These are phyloP conservation scores for Malassezia globosa DNA, from an alignment of 1,284 basidiomycete species.

Conservation along the genomic window DNA sequence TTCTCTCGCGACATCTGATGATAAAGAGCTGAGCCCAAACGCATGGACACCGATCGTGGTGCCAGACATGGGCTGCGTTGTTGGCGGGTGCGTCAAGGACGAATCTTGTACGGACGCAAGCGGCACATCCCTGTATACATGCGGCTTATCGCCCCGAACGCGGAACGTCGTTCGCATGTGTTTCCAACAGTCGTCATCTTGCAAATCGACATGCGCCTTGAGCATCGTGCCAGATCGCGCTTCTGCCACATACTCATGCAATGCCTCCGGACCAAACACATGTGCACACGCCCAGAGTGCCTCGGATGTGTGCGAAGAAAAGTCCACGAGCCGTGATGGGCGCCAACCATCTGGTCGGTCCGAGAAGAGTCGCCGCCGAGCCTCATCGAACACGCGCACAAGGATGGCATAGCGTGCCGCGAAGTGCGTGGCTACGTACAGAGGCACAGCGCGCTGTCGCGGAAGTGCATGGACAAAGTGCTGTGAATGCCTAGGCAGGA, in stretches of 20 bases:
- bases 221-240: constrained; percentile 2
- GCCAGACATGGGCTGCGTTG: no score
- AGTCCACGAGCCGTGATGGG: constrained; percentile 29
- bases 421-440: constrained; percentile 11
- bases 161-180: constrained; percentile 3
- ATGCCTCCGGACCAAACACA: constrained; percentile 20
- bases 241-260: constrained; percentile 8
- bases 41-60: constrained; percentile 72
- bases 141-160: constrained; percentile 10
- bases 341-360: constrained; percentile 17
- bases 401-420: constrained; percentile 15
- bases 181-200: background rate
- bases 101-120: background rate
- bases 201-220: background rate
- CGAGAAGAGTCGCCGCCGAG: constrained; percentile 5
- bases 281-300: constrained; percentile 36
- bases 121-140: background rate
- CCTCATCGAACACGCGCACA: constrained; percentile 14
- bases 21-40: constrained; percentile 66
- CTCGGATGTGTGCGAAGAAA: constrained; percentile 28
- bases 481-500: background rate
- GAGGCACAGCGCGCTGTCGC: background rate
- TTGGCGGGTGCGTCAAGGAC: background rate
- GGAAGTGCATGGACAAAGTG: constrained; percentile 4
- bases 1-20: constrained; percentile 57